Percentiles rank a stretch among this genome's conserved stretches.
Evolutionary conservation across 805 yeast species (phyloP).

Genomic region (Spathaspora girioi): DNA sequence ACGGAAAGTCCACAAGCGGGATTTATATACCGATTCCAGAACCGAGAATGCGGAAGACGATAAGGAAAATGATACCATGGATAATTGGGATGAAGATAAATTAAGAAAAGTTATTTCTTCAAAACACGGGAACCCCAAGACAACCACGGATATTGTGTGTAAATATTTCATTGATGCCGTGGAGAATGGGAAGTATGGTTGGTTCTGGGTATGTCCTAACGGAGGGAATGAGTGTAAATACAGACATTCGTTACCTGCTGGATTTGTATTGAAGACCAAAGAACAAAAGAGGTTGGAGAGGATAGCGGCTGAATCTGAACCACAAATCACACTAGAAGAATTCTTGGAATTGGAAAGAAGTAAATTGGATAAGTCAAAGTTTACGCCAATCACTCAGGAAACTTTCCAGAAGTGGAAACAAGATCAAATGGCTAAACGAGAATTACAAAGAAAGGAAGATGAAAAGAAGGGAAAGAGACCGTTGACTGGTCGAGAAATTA

Average conservation of each 20-base stretch:
- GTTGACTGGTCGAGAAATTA: conserved; percentile 66
- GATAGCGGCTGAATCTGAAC: conserved; percentile 77
- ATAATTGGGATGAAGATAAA: conserved; percentile 95
- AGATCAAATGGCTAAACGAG: conserved; percentile 58
- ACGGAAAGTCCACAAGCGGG: conserved; percentile 85
- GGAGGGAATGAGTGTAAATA: conserved; percentile 92
- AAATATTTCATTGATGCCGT: conserved; percentile 94
- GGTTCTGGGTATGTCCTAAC: conserved; percentile 98
- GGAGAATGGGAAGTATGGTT: conserved; percentile 95
- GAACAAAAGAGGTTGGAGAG: conserved; percentile 91
- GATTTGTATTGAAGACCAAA: conserved; percentile 93
- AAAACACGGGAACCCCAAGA: conserved; percentile 90
- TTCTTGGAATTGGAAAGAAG: conserved; percentile 92
- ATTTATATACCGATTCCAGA: conserved; percentile 88
- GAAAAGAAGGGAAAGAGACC: conserved; percentile 42
- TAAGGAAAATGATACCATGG: conserved; percentile 86
- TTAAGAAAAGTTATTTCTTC: conserved; percentile 80
- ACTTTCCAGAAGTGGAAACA: conserved; percentile 81
- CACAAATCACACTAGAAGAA: conserved; percentile 91
- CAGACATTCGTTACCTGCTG: conserved; percentile 93
- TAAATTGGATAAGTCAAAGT: conserved; percentile 64
- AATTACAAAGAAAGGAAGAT: conserved; percentile 32
- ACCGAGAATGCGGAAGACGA: conserved; percentile 34
- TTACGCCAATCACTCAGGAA: conserved; percentile 85
- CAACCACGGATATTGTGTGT: conserved; percentile 94